Base-by-base conservation (phyloP, 352 stramenopile genomes). In the Pythium folliculosum region DNA sequence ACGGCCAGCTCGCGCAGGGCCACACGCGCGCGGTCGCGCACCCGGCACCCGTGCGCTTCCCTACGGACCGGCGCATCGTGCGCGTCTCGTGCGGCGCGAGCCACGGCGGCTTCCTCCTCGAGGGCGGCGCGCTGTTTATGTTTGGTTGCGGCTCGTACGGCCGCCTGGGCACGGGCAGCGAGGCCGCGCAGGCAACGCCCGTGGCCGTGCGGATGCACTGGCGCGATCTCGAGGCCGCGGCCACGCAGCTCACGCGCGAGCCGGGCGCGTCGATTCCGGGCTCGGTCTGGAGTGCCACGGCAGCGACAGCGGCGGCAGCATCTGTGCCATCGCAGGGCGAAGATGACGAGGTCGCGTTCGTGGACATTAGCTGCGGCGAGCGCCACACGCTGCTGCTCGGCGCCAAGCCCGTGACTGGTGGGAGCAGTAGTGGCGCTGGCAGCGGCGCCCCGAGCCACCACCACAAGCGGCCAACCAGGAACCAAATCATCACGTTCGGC, bases 71-170 rank as follows among this genome's bases (percentile, higher is more conserved):
- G 27, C 68, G 59, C 16, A 86, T 92, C 38, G 47, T 72, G 1
- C 71, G 73, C 16, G 63, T 92, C 13, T 81, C 84, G 5, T 90
- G 82, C 55, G 84, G 84, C 4, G 73, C 71, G 47, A 48, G 54
- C 0, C 84, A 92, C 25, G 84, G 84, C 27, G 84, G 82, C 9
- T 87, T 90, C 27, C 66, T 92, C 12, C 47, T 84, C n/a, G 80
- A 91, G 43, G 60, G 38, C 14, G 84, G 84, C 1, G 68, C 70
- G 58, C 58, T 92, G 0, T 92, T 85, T 50, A 92, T 87, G 82
- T 89, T 91, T 63, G 84, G 82, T 2, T 86, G 80, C 57, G 78
- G 77, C 2, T 76, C 77, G 19, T 91, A 92, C 53, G 81, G 84
- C 0, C 72, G 81, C 8, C 57, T 92, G 21, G 84, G 84, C 2